Evolutionary conservation across 495 filamentous ascomycete genomes (phyloP), one percentile per base, ranked within the genome.

Genomic region (Penicillium coffeae): DNA sequence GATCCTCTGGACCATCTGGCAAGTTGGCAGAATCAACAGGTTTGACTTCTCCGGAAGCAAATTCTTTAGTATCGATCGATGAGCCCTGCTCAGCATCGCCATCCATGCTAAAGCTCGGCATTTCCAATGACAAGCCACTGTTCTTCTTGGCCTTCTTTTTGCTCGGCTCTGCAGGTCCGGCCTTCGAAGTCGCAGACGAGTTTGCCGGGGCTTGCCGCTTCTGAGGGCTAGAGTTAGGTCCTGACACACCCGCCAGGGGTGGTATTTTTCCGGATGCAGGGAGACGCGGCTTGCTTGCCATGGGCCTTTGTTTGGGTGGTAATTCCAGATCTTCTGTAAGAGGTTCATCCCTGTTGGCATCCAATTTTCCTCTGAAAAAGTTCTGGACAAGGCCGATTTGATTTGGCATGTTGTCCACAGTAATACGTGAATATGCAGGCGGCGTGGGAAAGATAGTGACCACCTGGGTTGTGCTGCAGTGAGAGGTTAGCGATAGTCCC

Each of bases 241-340:
- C 66, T 16, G 64, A 50, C 19, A 65, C 54, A 21, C 55, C 65
- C 18, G 68, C 44, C 27, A 62, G 56, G 7, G 64, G 56, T 4
- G 64, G 66, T 45, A 99, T 99, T 75, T 97, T 97, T 49, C 93
- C 93, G 16, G 88, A 96, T 34, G 92, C 89, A 47, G 90, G 90
- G 15, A 99, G 80, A 52, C 93, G 77, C n/a, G 93, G 90, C 27
- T 70, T 68, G 21, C 60, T 50, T 18, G 69, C 66, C 57, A 89
- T 88, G n/a, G 90, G 88, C 36, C 92, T 77, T 68, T 96, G 91
- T 65, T 97, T 97, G 22, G 79, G 76, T 21, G 94, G 94, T 19
- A 99, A 70, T 53, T 97, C 92, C 56, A 97, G 90, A 65, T 99
- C 93, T 74, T 99, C 93, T 36, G 94, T 72, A 50, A 97, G 76